Conservation (phyloP, 139 green algal species). For the Volvox reticuliferus region DNA sequence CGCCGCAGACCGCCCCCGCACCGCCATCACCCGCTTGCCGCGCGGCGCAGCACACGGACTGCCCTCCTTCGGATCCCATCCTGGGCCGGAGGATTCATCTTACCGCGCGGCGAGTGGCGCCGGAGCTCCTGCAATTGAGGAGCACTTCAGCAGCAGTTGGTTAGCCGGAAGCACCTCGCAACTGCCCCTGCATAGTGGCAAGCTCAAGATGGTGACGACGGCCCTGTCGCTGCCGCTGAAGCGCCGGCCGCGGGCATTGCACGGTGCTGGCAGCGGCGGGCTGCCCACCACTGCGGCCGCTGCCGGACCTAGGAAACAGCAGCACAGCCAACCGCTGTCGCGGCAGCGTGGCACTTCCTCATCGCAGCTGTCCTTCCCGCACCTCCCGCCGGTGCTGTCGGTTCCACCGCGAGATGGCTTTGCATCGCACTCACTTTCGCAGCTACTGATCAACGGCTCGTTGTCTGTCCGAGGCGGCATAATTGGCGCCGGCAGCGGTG, state of each 20-base stretch:
- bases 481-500: not conserved
- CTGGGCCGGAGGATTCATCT: not conserved
- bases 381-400: not conserved
- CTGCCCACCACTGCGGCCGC: not conserved
- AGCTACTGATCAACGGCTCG: not conserved
- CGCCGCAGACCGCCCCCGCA: not conserved
- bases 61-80: not conserved
- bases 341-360: not conserved
- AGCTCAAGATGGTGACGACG: not conserved
- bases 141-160: not conserved
- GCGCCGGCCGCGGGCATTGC: not conserved
- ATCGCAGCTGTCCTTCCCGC: not conserved
- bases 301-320: no score
- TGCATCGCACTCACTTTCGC: not conserved
- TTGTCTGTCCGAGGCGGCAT: not conserved
- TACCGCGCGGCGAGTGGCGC: not conserved
- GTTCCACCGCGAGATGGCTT: not conserved
- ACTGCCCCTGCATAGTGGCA: not conserved
- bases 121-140: not conserved
- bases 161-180: not conserved
- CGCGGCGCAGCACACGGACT: not conserved
- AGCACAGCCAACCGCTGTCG: not conserved
- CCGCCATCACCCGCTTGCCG: not conserved
- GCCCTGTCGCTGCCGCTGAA: slow-evolving; percentile 13
- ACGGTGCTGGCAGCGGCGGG: not conserved